A percentile compares a stretch with the other conserved stretches of the same genome.
Evolutionary conservation across 768 basidiomycete genomes (phyloP).

Genomic region (Imleria badia): DNA sequence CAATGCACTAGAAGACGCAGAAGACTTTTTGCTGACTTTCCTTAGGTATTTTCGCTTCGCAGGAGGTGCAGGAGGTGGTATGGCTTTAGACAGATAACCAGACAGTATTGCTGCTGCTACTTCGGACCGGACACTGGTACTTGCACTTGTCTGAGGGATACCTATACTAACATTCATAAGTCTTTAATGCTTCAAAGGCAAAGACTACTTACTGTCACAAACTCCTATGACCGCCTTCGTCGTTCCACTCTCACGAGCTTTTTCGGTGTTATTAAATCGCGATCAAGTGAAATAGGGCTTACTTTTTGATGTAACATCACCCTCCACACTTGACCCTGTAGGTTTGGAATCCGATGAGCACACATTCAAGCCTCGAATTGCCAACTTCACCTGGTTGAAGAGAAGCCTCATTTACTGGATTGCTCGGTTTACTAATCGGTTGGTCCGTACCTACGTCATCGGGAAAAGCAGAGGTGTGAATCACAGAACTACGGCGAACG

Average conservation of each 20-base stretch:
- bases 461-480: not conserved
- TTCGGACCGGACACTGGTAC: slow-evolving; percentile 14
- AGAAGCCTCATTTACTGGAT: not conserved
- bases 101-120: slow-evolving; percentile 21
- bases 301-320: slow-evolving; percentile 6
- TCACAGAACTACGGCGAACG: not conserved
- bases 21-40: slow-evolving; percentile 8
- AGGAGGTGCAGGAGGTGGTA: slow-evolving; percentile 8
- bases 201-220: slow-evolving; percentile 18
- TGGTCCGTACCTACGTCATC: slow-evolving; percentile 5
- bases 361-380: not conserved
- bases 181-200: slow-evolving; percentile 4
- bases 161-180: slow-evolving; percentile 27
- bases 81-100: not conserved
- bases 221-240: not conserved
- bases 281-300: not conserved
- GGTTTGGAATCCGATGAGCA: slow-evolving; percentile 4
- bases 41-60: slow-evolving; percentile 6
- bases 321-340: not conserved
- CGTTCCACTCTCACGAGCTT: slow-evolving; percentile 3
- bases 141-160: slow-evolving; percentile 16
- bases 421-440: not conserved
- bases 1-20: not conserved
- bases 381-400: slow-evolving; percentile 11
- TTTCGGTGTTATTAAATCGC: slow-evolving; percentile 5